A percentile compares a stretch with the other conserved stretches of the same genome.
Conservation (phyloP, 2,329 filamentous ascomycete species). For the Beauveria brongniartii region DNA sequence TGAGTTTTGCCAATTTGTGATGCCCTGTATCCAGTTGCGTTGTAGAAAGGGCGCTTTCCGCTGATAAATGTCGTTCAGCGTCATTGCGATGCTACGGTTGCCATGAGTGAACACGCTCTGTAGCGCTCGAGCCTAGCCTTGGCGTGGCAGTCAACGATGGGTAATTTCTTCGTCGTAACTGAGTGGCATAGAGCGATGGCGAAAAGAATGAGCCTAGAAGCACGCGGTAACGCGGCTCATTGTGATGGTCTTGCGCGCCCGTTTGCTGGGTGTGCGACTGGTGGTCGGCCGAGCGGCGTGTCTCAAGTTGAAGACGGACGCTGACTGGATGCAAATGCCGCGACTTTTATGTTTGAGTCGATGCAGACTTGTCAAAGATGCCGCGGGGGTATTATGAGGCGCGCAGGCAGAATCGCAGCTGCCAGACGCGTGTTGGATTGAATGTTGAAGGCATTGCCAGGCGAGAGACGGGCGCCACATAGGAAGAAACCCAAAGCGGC, state of each 20-base stretch:
- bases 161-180: no score
- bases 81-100: conserved; percentile 32
- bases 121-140: neutral
- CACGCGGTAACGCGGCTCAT: neutral
- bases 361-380: neutral
- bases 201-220: neutral
- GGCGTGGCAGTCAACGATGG: neutral
- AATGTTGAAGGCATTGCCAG: conserved; percentile 3
- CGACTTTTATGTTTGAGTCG: no score
- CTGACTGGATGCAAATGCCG: neutral
- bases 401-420: neutral
- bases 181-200: no score
- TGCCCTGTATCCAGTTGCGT: conserved; percentile 43
- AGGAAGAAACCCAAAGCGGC: neutral
- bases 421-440: conserved; percentile 6
- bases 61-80: conserved; percentile 36
- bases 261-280: neutral
- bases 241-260: neutral
- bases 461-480: neutral
- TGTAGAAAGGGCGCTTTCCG: conserved; percentile 46
- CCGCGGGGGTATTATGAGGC: neutral
- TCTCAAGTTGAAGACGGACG: neutral
- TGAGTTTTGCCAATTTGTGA: conserved; percentile 33
- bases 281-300: neutral
- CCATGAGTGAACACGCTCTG: conserved; percentile 1